Base-by-base conservation (phyloP, 1,139 yeast genomes). In the Saccharomyces hybrid region DNA sequence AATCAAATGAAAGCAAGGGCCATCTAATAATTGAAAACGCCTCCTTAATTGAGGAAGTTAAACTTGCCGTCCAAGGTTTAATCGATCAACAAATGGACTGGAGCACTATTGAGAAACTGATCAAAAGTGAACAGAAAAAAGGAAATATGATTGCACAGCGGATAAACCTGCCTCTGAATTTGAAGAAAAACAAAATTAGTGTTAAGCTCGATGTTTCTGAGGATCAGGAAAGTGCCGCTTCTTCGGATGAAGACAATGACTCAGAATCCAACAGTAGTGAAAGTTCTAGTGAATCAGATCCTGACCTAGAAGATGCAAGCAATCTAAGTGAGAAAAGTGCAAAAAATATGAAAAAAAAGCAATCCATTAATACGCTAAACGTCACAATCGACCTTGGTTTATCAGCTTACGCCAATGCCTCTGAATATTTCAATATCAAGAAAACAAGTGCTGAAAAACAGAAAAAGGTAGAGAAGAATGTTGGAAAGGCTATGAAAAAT, bases 31-130 rank as follows among this genome's bases (percentile, higher is more conserved):
- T 88, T 57, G 74, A 78, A 44, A 78, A 86, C 66, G 86, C 95
- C 2, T 83, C 82, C 32, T 66, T 81, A 42, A 91, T 91, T 2
- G 93, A 86, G 54, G 81, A 81, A 27, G 90, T 95, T 50, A 84
- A 81, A 56, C 73, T 69, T 12, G 85, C 88, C 9, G 86, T 93
- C 7, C 85, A 83, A 57, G 75, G 75, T 0, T 72, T 88, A 55
- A 61, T 91, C 4, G 83, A 85, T 53, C 95, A 88, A 66, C 95
- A 89, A 60, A 88, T 89, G 91, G 98, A 93, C 68, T 93, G 99
- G 99, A 79, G 82, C 34, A 87, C 89, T 60, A 90, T 91, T 57
- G 96, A 87, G 66, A 83, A 85, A 60, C 73, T 85, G 55, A 83
- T 93, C 54, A 74, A 78, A 54, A 77, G 83, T 51, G 96, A 91